Percentiles rank a stretch among this genome's conserved stretches.
phyloP scores from a whole-genome alignment of 2,329 filamentous ascomycete genomes.

The Ascosphaera aggregata region DNA sequence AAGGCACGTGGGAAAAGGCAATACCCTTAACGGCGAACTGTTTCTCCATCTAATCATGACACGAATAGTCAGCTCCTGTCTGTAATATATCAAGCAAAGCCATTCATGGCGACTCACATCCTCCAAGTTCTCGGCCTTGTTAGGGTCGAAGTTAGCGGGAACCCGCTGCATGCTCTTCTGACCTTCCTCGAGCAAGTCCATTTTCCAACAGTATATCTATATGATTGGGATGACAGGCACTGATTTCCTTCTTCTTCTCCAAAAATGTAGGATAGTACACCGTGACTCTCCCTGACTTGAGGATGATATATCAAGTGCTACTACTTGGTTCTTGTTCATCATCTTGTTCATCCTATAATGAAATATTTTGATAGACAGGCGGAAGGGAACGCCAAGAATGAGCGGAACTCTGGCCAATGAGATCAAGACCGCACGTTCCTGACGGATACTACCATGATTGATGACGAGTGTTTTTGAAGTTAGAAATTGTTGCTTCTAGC shows the following conservation, averaged over 20 bases:
- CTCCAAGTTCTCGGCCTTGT: slow-evolving; percentile 45
- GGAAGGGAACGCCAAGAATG: too few species aligned
- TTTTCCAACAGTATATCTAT: slow-evolving; percentile 1
- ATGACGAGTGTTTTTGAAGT: slow-evolving; percentile 2
- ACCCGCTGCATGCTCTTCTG: slow-evolving; percentile 6
- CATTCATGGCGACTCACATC: slow-evolving; percentile 27
- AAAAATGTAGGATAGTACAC: too few species aligned
- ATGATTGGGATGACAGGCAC: too few species aligned
- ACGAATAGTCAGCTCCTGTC: slow-evolving; percentile 9
- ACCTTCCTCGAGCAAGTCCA: neutral
- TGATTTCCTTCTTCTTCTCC: too few species aligned
- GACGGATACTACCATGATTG: neutral
- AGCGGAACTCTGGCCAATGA: neutral
- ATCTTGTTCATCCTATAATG: too few species aligned
- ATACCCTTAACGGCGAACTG: slow-evolving; percentile 92
- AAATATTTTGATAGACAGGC: slow-evolving; percentile 2
- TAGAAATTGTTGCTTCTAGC: slow-evolving; percentile 2
- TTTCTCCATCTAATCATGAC: slow-evolving; percentile 59
- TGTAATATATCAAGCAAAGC: neutral
- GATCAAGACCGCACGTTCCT: neutral
- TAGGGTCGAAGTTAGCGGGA: slow-evolving; percentile 23
- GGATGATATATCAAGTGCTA: too few species aligned
- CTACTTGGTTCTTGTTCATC: too few species aligned
- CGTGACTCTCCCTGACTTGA: too few species aligned
- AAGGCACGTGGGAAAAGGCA: too few species aligned